phyloP scores from a whole-genome alignment of 768 basidiomycete species.

The Tricholomella constricta region DNA sequence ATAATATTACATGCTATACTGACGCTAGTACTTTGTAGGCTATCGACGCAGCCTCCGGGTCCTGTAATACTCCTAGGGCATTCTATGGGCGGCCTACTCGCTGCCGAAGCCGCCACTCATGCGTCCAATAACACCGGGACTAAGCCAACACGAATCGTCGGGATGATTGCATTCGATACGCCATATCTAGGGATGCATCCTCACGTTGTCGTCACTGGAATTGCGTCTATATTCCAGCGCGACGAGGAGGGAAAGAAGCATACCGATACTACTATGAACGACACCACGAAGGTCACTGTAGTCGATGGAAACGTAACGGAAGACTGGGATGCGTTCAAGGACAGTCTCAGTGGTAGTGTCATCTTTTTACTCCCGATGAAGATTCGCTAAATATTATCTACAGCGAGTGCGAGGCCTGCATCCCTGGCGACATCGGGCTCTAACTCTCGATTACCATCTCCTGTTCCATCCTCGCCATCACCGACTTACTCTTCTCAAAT shows the following conservation, averaged over 20 bases:
- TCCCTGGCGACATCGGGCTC: slow-evolving; percentile 4
- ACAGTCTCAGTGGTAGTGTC: slow-evolving; percentile 28
- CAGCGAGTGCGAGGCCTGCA: slow-evolving; percentile 5
- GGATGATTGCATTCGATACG: slow-evolving; percentile 58
- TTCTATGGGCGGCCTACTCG: slow-evolving; percentile 64
- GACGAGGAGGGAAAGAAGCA: slow-evolving; percentile 26
- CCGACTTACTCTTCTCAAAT: slow-evolving; percentile 15
- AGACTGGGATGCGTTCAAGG: slow-evolving; percentile 50
- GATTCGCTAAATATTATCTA: neutral
- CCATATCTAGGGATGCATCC: slow-evolving; percentile 66
- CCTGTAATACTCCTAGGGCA: slow-evolving; percentile 58
- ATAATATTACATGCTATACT: neutral
- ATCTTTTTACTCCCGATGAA: neutral
- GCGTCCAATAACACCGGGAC: slow-evolving; percentile 36
- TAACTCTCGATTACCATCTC: slow-evolving; percentile 16
- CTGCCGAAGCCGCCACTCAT: slow-evolving; percentile 55
- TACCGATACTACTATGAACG: slow-evolving; percentile 45
- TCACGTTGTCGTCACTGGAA: slow-evolving; percentile 57
- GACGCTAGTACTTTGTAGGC: slow-evolving; percentile 33
- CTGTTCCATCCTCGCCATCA: slow-evolving; percentile 10
- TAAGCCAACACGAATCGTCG: slow-evolving; percentile 47
- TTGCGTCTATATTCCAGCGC: slow-evolving; percentile 51
- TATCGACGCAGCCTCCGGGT: slow-evolving; percentile 54
- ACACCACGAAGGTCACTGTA: slow-evolving; percentile 41
- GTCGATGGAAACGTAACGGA: slow-evolving; percentile 49